Evolutionary conservation across 169 alveolate genomes (phyloP), one percentile per base, ranked within the genome.

Genomic region (Cystoisospora suis): DNA sequence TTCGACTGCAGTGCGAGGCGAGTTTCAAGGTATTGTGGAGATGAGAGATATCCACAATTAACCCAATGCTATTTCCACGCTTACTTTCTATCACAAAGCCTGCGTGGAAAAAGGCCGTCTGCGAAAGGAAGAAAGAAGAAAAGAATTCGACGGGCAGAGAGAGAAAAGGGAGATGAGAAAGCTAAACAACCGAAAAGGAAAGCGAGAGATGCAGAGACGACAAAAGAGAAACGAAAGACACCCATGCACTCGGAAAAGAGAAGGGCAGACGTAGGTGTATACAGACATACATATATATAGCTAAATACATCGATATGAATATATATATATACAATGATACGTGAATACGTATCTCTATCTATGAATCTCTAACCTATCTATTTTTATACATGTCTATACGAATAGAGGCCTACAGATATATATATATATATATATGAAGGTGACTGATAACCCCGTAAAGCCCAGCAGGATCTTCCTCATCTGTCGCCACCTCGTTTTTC

Each of bases 21-120:
- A 61, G 38, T 27, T 75, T 70, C 58, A 88, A 49, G 3, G 92
- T 47, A 7, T 42, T 87, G 70, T 88, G 88, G 44, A 88, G 75
- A 23, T 88, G 80, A 12, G 20, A 17, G 47, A 70, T 23, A 53
- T 70, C 86, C 46, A 88, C 36, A 23, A 40, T 42, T 23, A 88
- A 70, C 7, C 70, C 92, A 29, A 88, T 70, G 45, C 27, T 34
- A 45, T 75, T 75, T 6, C 32, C 29, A 0, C 92, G 44, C 47
- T 88, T 88, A 70, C 92, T 88, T 45, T 88, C 92, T 6, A 88
- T 32, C 3, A 75, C 34, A 45, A 40, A 88, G 46, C 83, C 92
- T 0, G 44, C 49, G 87, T 46, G 56, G 70, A 88, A 88, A 46
- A 88, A 32, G 9, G 56, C 92, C 34, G 53, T 70, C 92, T 88